These are phyloP conservation scores for Aureobasidium musti DNA, from an alignment of 2,329 filamentous ascomycete genomes.

Conservation along the genomic window DNA sequence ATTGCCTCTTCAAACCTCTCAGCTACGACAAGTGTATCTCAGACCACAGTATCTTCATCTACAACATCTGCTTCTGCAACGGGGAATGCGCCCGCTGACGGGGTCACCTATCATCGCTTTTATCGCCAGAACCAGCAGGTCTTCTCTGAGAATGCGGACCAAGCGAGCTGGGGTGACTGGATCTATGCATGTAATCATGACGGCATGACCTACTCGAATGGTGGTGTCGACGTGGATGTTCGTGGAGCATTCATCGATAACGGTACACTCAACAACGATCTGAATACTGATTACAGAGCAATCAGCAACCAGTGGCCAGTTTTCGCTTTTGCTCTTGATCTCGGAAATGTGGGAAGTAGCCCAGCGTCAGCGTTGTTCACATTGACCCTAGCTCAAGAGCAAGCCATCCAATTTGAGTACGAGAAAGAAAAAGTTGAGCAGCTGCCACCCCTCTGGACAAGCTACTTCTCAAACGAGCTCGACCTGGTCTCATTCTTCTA, in stretches of 20 bases:
- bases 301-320: constrained; percentile 54
- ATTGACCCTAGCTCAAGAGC: constrained; percentile 53
- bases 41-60: not conserved
- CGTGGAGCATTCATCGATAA: constrained; percentile 50
- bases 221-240: constrained; percentile 47
- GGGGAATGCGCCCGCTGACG: constrained; percentile 4
- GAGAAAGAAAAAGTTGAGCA: constrained; percentile 42
- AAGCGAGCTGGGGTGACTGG: constrained; percentile 56
- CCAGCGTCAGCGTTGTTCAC: constrained; percentile 50
- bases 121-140: constrained; percentile 38
- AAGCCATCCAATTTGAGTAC: constrained; percentile 56
- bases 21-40: too few species aligned
- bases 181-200: constrained; percentile 54
- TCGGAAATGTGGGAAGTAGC: constrained; percentile 49
- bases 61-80: not conserved
- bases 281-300: constrained; percentile 52
- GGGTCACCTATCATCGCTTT: constrained; percentile 38
- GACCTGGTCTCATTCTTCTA: constrained; percentile 53
- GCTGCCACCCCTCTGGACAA: constrained; percentile 55
- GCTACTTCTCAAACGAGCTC: constrained; percentile 52
- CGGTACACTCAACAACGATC: constrained; percentile 49
- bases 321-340: constrained; percentile 55
- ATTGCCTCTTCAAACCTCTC: not conserved
- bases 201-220: constrained; percentile 52
- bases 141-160: constrained; percentile 52